phyloP scores from a whole-genome alignment of 148 eudicot species.

The Dianthus caryophyllus region DNA sequence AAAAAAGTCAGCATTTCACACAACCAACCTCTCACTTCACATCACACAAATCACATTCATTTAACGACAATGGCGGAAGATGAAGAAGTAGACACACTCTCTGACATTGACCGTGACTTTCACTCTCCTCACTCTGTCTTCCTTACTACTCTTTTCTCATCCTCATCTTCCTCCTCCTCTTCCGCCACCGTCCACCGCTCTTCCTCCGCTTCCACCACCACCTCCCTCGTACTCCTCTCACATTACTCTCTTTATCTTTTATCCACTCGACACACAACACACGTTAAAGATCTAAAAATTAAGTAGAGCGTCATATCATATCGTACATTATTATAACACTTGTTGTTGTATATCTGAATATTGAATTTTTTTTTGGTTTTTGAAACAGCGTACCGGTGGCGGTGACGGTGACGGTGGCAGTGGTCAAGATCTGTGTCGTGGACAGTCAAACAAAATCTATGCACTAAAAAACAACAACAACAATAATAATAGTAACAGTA shows the following conservation, averaged over 20 bases:
- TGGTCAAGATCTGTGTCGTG: slow-evolving; percentile 51
- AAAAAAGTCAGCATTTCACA: slow-evolving; percentile 12
- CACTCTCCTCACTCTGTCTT: slow-evolving; percentile 79
- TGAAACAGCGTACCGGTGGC: slow-evolving; percentile 58
- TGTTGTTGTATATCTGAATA: not conserved
- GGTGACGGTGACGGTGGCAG: slow-evolving; percentile 32
- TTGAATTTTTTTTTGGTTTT: not conserved
- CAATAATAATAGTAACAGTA: slow-evolving; percentile 30
- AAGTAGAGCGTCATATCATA: too few relatives aligned
- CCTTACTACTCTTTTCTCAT: slow-evolving; percentile 32
- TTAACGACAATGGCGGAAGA: slow-evolving; percentile 11
- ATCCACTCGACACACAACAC: too few relatives aligned
- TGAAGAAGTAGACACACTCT: slow-evolving; percentile 19
- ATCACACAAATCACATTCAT: not conserved
- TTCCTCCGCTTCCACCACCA: slow-evolving; percentile 56
- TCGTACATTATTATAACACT: slow-evolving; percentile 31
- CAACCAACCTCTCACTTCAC: not conserved
- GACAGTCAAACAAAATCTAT: slow-evolving; percentile 50
- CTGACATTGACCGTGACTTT: too few relatives aligned
- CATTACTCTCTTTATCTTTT: too few relatives aligned
- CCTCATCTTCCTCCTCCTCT: slow-evolving; percentile 79
- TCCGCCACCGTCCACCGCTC: slow-evolving; percentile 66
- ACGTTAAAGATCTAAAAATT: too few relatives aligned
- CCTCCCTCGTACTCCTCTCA: too few relatives aligned
- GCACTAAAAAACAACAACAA: slow-evolving; percentile 3